These are phyloP conservation scores for Kluyveromyces sp. DNA, from an alignment of 1,139 yeast genomes.

Conservation along the genomic window DNA sequence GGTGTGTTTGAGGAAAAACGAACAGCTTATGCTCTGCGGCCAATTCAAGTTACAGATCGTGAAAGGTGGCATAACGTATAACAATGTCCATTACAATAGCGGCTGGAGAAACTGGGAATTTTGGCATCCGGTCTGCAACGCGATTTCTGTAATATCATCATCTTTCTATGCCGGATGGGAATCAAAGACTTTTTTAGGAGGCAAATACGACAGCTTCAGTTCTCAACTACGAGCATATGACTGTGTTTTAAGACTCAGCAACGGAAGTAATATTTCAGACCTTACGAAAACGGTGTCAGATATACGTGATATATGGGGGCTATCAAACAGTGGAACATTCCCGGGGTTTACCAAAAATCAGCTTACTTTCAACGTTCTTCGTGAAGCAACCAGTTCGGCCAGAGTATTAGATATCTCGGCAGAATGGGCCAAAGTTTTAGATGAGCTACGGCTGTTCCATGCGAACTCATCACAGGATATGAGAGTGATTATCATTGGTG, in stretches of 20 bases:
- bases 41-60: constrained; percentile 46
- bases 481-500: constrained; percentile 46
- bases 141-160: constrained; percentile 48
- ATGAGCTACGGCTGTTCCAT: constrained; percentile 16
- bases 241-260: constrained; percentile 21
- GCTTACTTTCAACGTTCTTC: constrained; percentile 22
- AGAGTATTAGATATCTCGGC: constrained; percentile 21
- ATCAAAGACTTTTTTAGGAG: constrained; percentile 34
- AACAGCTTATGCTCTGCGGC: constrained; percentile 52
- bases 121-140: constrained; percentile 47
- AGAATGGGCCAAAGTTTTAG: constrained; percentile 21
- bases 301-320: constrained; percentile 21
- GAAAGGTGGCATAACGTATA: constrained; percentile 50
- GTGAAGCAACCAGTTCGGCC: constrained; percentile 23
- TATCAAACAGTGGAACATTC: constrained; percentile 7
- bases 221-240: constrained; percentile 15
- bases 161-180: constrained; percentile 28
- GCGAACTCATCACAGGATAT: constrained; percentile 21
- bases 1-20: constrained; percentile 35
- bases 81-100: constrained; percentile 48
- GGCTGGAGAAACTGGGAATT: constrained; percentile 33
- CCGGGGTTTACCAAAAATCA: constrained; percentile 2
- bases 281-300: constrained; percentile 16
- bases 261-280: constrained; percentile 15
- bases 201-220: constrained; percentile 8